phyloP scores from a whole-genome alignment of 257 asterid species.

The Jacaranda copaia region DNA sequence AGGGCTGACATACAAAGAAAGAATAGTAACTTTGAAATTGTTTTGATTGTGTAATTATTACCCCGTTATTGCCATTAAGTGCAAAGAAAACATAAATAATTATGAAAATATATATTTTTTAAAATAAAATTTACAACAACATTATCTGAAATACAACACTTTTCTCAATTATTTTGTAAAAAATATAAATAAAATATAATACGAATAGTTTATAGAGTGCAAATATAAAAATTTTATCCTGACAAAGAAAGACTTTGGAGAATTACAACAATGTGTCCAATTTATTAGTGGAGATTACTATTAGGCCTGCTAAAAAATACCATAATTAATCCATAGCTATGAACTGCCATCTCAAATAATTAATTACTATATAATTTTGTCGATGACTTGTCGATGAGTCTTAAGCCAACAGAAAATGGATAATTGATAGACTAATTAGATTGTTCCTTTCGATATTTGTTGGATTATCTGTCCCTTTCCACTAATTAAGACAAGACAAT shows the following conservation, averaged over 20 bases:
- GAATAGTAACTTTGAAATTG: no score
- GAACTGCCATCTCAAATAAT: constrained; percentile 50
- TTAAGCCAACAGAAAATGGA: constrained; percentile 45
- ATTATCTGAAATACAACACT: no score
- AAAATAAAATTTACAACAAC: no score
- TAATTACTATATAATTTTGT: constrained; percentile 18
- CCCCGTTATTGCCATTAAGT: no score
- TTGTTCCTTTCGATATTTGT: constrained; percentile 23
- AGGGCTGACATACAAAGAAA: no score
- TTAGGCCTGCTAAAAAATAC: constrained; percentile 27
- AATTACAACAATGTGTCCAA: constrained; percentile 8
- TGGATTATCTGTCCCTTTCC: constrained; percentile 36
- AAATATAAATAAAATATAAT: no score
- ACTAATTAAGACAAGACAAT: background rate
- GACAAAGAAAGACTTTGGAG: background rate
- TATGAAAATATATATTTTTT: no score
- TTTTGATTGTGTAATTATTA: no score
- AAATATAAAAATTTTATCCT: background rate
- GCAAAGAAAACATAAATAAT: no score
- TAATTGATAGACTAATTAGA: constrained; percentile 28
- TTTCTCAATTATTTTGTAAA: no score
- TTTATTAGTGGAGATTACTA: constrained; percentile 41
- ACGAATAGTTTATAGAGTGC: no score
- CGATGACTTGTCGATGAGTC: constrained; percentile 48
- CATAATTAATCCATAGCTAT: constrained; percentile 22